These are phyloP conservation scores for Triticum monococcum DNA, from an alignment of 176 grass and related monocot genomes.

Conservation along the genomic window DNA sequence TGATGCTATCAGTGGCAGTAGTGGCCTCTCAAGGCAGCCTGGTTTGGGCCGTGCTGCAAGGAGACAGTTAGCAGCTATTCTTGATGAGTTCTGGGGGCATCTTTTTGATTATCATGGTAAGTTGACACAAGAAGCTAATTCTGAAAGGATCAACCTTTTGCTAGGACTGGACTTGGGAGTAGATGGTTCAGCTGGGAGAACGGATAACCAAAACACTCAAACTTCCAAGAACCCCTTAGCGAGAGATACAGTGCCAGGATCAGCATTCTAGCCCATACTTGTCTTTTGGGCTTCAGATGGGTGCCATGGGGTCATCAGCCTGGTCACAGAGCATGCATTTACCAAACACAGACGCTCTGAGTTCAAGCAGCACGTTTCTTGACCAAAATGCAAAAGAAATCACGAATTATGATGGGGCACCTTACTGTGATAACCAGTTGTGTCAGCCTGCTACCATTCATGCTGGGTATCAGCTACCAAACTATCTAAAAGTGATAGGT, in stretches of 20 bases:
- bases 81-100: constrained; percentile 76
- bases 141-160: constrained; percentile 33
- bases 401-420: constrained; percentile 38
- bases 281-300: constrained; percentile 37
- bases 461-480: constrained; percentile 70
- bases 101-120: constrained; percentile 81
- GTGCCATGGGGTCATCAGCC: constrained; percentile 37
- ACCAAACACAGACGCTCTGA: not conserved
- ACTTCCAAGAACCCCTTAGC: constrained; percentile 31
- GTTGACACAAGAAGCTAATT: constrained; percentile 36
- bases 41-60: constrained; percentile 74
- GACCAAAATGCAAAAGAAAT: constrained; percentile 28
- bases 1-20: constrained; percentile 33
- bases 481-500: constrained; percentile 50
- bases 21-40: constrained; percentile 40
- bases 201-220: constrained; percentile 33
- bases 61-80: constrained; percentile 52
- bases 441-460: constrained; percentile 76
- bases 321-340: constrained; percentile 48
- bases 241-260: constrained; percentile 12
- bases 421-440: constrained; percentile 41
- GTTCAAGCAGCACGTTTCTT: constrained; percentile 29
- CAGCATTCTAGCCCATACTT: constrained; percentile 23
- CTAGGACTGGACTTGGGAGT: constrained; percentile 49
- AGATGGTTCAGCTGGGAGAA: constrained; percentile 36